Base-by-base conservation (phyloP, 176 grass and related monocot species). In the Carex kokanica region DNA sequence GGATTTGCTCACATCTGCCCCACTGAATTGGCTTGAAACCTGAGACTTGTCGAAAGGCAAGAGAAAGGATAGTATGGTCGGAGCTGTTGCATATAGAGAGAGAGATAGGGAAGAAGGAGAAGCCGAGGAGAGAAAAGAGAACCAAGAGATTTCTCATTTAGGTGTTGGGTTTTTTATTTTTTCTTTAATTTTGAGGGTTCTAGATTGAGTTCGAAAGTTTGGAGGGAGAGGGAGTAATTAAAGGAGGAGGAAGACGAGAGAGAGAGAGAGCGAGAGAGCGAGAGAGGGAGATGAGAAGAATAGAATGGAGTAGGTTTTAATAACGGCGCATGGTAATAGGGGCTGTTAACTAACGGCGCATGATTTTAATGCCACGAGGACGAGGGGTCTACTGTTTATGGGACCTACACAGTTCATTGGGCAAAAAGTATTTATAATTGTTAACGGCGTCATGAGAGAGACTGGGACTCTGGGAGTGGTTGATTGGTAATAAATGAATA, bases 1-100 rank as follows among this genome's bases (percentile, higher is more conserved):
- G 21, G 43, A 89, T 61, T 7, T n/a, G 51, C 16, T 34, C 65
- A 80, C 89, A 89, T 32, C 65, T 17, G 21, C 6, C 75, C 9
- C 27, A 34, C 14, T 73, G 6, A 9, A 38, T 47, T 4, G 70
- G 86, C 0, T 49, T 38, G 64, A 94, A 94, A 62, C 81, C 85
- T 38, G 59, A 8, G 60, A 97, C 94, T 70, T 79, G 17, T 16
- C 6, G 2, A 88, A 97, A 94, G 84, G 92, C 92, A 1, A 80
- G 68, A 79, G 83, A 58, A 78, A 97, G 40, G 77, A 65, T 1
- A 2, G 12, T 45, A 18, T 77, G 45, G 83, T 97, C 95, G 38
- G 67, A 71, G 67, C 0, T 71, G 74, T 87, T 16, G 57, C 60
- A 84, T 63, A 40, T 21, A 13, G 86, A 84, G 0, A 11, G 60